Conservation (phyloP, 495 filamentous ascomycete species). For the Annulohypoxylon moriforme region DNA sequence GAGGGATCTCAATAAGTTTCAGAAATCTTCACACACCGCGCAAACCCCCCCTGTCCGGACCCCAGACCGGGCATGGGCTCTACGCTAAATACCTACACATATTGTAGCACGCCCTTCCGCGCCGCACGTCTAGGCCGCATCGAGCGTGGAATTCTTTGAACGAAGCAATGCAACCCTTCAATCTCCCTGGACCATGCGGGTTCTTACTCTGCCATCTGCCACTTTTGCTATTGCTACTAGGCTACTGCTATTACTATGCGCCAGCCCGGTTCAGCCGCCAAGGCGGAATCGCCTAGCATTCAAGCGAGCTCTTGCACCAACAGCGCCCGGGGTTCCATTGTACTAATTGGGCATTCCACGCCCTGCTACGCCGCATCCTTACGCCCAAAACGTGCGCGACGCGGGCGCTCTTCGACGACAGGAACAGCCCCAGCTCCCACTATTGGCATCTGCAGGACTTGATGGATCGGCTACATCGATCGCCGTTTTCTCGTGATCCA, state of each 20-base stretch:
- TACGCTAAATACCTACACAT: too few relatives aligned
- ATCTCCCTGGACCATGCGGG: too few relatives aligned
- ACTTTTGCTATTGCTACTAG: too few relatives aligned
- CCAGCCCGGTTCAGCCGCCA: not conserved
- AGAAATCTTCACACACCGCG: not conserved
- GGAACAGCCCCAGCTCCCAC: not conserved
- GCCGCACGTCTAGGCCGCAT: not conserved
- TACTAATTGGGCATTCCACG: not conserved
- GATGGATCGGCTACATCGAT: not conserved
- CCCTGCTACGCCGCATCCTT: constrained; percentile 24
- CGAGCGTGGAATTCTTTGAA: not conserved
- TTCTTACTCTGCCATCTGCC: too few relatives aligned
- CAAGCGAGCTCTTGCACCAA: not conserved
- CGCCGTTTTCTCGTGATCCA: not conserved
- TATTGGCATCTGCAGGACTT: not conserved
- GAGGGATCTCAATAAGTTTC: constrained; percentile 6
- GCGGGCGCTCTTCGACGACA: not conserved
- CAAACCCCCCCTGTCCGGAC: too few relatives aligned
- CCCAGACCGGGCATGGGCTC: too few relatives aligned
- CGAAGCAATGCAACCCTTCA: not conserved
- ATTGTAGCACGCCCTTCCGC: not conserved
- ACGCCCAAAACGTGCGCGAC: constrained; percentile 4
- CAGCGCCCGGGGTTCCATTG: not conserved
- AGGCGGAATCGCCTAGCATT: not conserved
- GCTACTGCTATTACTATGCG: too few relatives aligned